A percentile compares a stretch with the other conserved stretches of the same genome.
These are phyloP conservation scores for Aspergillus affinis DNA, from an alignment of 495 filamentous ascomycete species.

Conservation along the genomic window DNA sequence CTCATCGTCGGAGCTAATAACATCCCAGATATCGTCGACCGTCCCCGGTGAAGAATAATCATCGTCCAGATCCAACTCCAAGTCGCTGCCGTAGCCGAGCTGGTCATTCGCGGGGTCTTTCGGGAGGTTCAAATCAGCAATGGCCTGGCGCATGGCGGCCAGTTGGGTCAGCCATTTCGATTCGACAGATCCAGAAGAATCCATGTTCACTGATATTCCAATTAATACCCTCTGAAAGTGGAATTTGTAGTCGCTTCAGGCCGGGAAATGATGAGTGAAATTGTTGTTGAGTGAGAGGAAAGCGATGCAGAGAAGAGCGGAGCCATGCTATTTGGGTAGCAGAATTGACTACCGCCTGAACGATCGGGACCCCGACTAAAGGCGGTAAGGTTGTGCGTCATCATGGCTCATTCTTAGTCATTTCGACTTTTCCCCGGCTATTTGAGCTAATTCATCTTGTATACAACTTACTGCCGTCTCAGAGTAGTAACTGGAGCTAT, in stretches of 20 bases:
- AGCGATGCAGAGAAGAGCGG: neutral
- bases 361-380: neutral
- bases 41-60: constrained; percentile 60
- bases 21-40: constrained; percentile 85
- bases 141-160: constrained; percentile 67
- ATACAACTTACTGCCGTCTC: too few species aligned
- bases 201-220: constrained; percentile 23
- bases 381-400: neutral
- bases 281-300: neutral
- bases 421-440: neutral
- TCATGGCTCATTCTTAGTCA: neutral
- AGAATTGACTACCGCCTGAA: neutral
- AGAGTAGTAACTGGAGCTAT: too few species aligned
- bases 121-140: constrained; percentile 65
- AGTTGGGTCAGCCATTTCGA: constrained; percentile 72
- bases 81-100: constrained; percentile 53
- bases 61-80: constrained; percentile 61
- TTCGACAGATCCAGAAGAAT: constrained; percentile 42
- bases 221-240: neutral
- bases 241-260: neutral
- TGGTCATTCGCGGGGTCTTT: constrained; percentile 40
- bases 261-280: neutral
- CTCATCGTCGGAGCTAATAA: constrained; percentile 72
- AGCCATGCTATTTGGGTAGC: neutral
- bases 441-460: neutral